Conservation (phyloP, 495 filamentous ascomycete genomes). For the Halenospora varia region DNA sequence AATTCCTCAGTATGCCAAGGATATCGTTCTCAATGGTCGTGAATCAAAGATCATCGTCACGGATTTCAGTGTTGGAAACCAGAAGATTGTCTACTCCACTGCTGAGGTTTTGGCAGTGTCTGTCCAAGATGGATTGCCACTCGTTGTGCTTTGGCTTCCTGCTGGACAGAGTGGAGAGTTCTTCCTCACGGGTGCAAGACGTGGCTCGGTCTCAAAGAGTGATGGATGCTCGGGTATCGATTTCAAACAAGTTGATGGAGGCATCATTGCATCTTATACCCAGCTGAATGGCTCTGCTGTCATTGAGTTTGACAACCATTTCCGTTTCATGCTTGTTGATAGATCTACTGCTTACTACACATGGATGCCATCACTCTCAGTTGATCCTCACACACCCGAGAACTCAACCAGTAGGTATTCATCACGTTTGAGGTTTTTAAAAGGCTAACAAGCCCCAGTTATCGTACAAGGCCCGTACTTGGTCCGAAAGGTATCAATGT, state of each 20-base stretch:
- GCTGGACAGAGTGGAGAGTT: conserved; percentile 53
- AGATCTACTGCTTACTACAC: conserved; percentile 47
- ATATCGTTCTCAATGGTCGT: conserved; percentile 50
- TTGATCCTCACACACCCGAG: conserved; percentile 44
- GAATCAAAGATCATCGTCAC: conserved; percentile 59
- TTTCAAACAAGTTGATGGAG: conserved; percentile 31
- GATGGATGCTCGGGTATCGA: conserved; percentile 36
- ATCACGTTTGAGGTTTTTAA: background rate
- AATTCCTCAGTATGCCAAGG: conserved; percentile 34
- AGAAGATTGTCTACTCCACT: conserved; percentile 55
- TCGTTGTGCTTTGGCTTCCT: conserved; percentile 50
- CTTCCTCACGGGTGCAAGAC: conserved; percentile 41
- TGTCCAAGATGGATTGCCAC: conserved; percentile 41
- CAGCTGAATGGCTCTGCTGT: conserved; percentile 44
- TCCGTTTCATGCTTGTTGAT: conserved; percentile 47
- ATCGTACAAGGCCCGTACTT: conserved; percentile 68
- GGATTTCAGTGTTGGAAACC: conserved; percentile 47
- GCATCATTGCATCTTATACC: conserved; percentile 36
- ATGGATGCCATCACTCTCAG: conserved; percentile 52
- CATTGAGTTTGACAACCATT: conserved; percentile 38
- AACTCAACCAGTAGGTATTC: conserved; percentile 37
- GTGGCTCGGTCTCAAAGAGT: conserved; percentile 28
- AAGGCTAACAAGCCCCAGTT: no score
- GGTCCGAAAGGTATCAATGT: conserved; percentile 48
- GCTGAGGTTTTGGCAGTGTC: conserved; percentile 54